Evolutionary conservation across 345 rosid species (phyloP).

Genomic region (Eucalyptus rudis): DNA sequence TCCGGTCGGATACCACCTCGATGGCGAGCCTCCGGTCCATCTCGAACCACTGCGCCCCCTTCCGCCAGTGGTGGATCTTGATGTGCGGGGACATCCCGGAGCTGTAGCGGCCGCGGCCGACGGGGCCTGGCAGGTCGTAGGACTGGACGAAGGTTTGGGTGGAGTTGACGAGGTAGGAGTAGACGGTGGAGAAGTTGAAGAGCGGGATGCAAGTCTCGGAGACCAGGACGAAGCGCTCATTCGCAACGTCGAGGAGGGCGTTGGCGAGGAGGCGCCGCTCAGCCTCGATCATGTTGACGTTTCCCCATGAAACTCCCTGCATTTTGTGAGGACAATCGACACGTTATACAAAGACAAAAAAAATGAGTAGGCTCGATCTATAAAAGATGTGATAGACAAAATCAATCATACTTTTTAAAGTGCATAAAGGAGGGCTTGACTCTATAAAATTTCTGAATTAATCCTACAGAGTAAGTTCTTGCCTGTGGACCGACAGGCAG

Average conservation of each 20-base stretch:
- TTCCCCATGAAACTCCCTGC: slow-evolving; percentile 33
- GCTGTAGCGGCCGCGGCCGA: slow-evolving; percentile 21
- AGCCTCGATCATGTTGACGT: slow-evolving; percentile 29
- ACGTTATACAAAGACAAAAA: neutral
- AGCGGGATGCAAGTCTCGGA: slow-evolving; percentile 39
- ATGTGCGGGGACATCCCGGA: slow-evolving; percentile 11
- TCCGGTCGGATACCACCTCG: slow-evolving; percentile 19
- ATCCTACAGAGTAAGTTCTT: neutral
- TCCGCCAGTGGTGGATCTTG: slow-evolving; percentile 16
- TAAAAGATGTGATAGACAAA: neutral
- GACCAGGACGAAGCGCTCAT: slow-evolving; percentile 28
- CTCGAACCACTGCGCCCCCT: slow-evolving; percentile 44
- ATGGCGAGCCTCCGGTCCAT: slow-evolving; percentile 24
- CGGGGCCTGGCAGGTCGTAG: slow-evolving; percentile 13
- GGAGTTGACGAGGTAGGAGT: slow-evolving; percentile 24
- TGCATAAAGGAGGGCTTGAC: rapidly evolving
- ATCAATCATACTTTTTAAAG: neutral
- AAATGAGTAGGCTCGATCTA: neutral
- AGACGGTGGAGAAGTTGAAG: slow-evolving; percentile 27
- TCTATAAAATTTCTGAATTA: neutral
- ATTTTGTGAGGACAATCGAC: neutral
- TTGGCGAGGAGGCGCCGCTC: slow-evolving; percentile 35
- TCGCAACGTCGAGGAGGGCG: slow-evolving; percentile 38
- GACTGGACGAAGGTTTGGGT: slow-evolving; percentile 8
- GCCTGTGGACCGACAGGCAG: neutral